phyloP scores from a whole-genome alignment of 495 filamentous ascomycete species.

The Apiosordaria backusii region DNA sequence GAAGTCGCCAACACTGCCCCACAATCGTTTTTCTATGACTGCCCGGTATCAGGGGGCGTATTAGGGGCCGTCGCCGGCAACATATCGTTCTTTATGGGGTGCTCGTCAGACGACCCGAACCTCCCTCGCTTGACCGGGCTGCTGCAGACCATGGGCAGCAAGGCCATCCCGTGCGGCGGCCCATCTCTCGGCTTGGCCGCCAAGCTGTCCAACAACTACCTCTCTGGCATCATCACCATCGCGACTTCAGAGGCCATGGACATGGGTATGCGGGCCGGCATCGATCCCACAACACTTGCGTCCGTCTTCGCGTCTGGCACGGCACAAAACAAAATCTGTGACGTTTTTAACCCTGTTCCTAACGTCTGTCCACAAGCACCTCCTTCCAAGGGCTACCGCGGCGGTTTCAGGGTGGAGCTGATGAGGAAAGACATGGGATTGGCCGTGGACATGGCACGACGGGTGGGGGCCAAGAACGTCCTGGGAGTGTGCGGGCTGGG shows the following conservation, averaged over 20 bases:
- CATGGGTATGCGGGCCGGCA: conserved; percentile 51
- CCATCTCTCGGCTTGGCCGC: conserved; percentile 50
- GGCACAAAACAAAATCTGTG: conserved; percentile 49
- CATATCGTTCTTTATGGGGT: conserved; percentile 42
- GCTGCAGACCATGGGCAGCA: conserved; percentile 44
- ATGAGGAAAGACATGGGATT: conserved; percentile 54
- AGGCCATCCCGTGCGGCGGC: conserved; percentile 50
- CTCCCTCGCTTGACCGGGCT: conserved; percentile 24
- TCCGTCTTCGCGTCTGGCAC: conserved; percentile 49
- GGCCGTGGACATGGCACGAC: conserved; percentile 46
- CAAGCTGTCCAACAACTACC: conserved; percentile 56
- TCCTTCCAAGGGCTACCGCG: conserved; percentile 43
- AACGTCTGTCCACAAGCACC: conserved; percentile 49
- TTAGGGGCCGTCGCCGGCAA: conserved; percentile 44
- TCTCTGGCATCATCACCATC: conserved; percentile 51
- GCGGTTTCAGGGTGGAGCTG: conserved; percentile 51
- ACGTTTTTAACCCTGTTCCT: conserved; percentile 51
- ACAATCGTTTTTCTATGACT: conserved; percentile 29
- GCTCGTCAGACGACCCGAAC: conserved; percentile 12
- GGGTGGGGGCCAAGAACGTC: conserved; percentile 41
- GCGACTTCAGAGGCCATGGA: conserved; percentile 52
- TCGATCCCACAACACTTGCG: conserved; percentile 47
- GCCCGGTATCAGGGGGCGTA: conserved; percentile 32
- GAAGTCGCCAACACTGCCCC: conserved; percentile 24
- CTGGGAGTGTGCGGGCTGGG: conserved; percentile 42